Base-by-base conservation (phyloP, 352 stramenopile species). In the Labyrinthula sp. region DNA sequence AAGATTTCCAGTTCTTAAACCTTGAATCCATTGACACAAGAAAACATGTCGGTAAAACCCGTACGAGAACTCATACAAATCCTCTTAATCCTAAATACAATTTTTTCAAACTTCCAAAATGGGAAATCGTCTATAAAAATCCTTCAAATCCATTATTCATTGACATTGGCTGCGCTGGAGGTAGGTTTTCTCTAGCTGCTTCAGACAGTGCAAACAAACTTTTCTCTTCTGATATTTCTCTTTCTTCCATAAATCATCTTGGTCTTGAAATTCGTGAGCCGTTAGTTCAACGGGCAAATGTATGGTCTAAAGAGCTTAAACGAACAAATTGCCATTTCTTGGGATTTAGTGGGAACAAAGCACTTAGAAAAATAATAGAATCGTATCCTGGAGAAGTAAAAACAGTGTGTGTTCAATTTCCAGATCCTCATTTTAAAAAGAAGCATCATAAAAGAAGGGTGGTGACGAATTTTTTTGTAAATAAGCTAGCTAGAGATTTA, bases 361-460 rank as follows among this genome's bases (percentile, higher is more conserved):
- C 61, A 10, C 29, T 65, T 4, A 30, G 12, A 6, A 22, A 1
- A 12, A 4, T 65, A 2, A 25, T 65, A 2, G 30, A 10, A 9
- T 62, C 20, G 2, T 37, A 40, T 15, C 17, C 26, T 10, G 38
- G 21, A 3, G 3, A 7, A 4, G 14, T 65, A 7, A 26, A 38
- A 9, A 48, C 34, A 12, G 38, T 65, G 9, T 37, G 34, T 5
- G 54, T 65, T 14, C 48, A 65, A 23, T 65, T 65, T 25, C 58
- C 59, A 12, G 59, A 65, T 36, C 59, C 59, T 2, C 57, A 65
- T 10, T 65, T 65, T 39, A 65, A 65, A 25, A 36, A 45, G 25
- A 63, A 59, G 33, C 59, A 65, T 40, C 46, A 60, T 20, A 65
- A 65, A 31, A 33, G 59, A 14, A 31, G 59, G 30, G 45, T 65